Percentiles rank a stretch among this genome's conserved stretches.
phyloP scores from a whole-genome alignment of 2,329 filamentous ascomycete species.

The Fusarium sterilihyphosum region DNA sequence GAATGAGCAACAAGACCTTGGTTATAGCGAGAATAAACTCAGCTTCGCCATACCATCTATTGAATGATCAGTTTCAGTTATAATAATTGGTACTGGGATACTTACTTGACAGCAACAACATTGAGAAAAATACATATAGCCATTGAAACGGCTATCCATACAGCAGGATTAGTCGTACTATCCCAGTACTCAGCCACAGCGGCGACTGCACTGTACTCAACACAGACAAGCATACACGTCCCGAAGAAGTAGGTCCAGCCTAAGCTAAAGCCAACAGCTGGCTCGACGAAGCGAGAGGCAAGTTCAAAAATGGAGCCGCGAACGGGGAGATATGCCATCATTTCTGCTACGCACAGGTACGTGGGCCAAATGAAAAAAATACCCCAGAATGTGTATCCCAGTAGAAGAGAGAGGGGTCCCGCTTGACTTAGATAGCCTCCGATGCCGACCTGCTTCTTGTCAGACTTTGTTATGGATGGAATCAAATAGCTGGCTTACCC shows the following conservation, averaged over 20 bases:
- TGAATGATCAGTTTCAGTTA: accelerated
- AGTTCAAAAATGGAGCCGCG: neutral
- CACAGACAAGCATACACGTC: neutral
- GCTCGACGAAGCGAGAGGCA: neutral
- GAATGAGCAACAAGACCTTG: neutral
- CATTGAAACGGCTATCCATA: neutral
- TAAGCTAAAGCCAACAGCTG: neutral
- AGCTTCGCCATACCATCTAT: neutral
- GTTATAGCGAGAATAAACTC: neutral
- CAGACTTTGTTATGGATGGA: accelerated
- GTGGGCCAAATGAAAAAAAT: neutral
- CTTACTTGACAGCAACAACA: neutral
- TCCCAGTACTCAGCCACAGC: neutral
- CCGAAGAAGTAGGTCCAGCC: neutral
- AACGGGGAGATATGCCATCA: neutral
- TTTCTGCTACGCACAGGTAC: neutral
- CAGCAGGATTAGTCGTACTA: neutral
- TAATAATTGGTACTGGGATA: accelerated
- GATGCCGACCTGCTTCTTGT: neutral
- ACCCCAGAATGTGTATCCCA: neutral
- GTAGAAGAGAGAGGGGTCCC: neutral
- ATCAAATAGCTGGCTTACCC: conserved; percentile 24
- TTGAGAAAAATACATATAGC: neutral
- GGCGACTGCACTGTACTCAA: neutral
- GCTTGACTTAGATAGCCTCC: neutral